phyloP scores from a whole-genome alignment of 306 rosid species.

The Sophora flavescens region DNA sequence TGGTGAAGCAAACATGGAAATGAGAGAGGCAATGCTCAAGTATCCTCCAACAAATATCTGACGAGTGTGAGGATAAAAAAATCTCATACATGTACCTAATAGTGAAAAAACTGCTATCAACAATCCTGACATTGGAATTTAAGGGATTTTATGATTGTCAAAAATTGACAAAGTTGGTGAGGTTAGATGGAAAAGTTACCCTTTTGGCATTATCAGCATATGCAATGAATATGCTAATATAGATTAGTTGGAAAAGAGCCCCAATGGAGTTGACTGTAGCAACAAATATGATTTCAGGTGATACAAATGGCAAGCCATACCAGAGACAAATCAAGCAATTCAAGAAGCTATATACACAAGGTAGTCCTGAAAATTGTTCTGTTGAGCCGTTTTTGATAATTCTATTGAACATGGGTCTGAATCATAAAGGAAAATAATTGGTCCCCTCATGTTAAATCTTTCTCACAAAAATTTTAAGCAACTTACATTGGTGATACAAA shows the following conservation, averaged over 20 bases:
- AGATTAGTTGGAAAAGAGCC: slow-evolving; percentile 50
- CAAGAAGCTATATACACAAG: slow-evolving; percentile 52
- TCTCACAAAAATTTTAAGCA: not conserved
- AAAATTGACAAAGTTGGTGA: not conserved
- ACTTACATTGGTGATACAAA: slow-evolving; percentile 59
- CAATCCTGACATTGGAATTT: slow-evolving; percentile 35
- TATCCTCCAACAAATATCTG: slow-evolving; percentile 49
- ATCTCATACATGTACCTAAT: slow-evolving; percentile 36
- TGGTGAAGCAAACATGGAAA: slow-evolving; percentile 61
- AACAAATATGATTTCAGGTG: slow-evolving; percentile 47
- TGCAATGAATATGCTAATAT: slow-evolving; percentile 44
- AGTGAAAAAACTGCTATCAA: slow-evolving; percentile 39
- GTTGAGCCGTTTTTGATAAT: slow-evolving; percentile 54
- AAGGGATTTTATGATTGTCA: not conserved
- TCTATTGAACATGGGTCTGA: slow-evolving; percentile 57
- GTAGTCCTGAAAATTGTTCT: slow-evolving; percentile 58
- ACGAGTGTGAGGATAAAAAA: slow-evolving; percentile 39
- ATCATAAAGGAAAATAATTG: slow-evolving; percentile 7
- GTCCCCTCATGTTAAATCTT: not conserved
- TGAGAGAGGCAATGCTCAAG: slow-evolving; percentile 52
- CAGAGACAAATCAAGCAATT: slow-evolving; percentile 57
- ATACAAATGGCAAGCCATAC: slow-evolving; percentile 47
- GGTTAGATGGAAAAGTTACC: slow-evolving; percentile 15
- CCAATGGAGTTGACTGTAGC: slow-evolving; percentile 57
- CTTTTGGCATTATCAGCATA: slow-evolving; percentile 39